Evolutionary conservation across 1,139 yeast genomes (phyloP).

Genomic region (Saccharomycopsis crataegensis): DNA sequence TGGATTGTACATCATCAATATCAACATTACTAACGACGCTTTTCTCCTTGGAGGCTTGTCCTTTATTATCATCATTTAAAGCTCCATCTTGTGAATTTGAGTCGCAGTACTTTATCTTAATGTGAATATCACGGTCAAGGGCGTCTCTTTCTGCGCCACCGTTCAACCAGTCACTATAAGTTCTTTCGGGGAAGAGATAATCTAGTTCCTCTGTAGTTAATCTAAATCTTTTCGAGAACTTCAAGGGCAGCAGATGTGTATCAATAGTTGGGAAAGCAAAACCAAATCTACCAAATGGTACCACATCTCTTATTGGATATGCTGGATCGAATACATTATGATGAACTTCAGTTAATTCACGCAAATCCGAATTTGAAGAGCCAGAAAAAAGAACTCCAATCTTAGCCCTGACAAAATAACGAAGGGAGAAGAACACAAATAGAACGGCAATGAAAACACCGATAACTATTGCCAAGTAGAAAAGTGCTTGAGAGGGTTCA

Average conservation of each 20-base stretch:
- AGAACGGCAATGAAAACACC: slow-evolving; percentile 50
- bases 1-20: neutral
- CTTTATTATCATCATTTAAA: neutral
- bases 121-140: slow-evolving; percentile 23
- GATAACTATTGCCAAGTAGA: slow-evolving; percentile 56
- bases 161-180: slow-evolving; percentile 54
- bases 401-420: slow-evolving; percentile 50
- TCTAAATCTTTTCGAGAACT: slow-evolving; percentile 37
- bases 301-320: neutral
- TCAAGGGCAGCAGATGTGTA: neutral
- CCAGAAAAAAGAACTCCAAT: slow-evolving; percentile 49
- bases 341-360: slow-evolving; percentile 19
- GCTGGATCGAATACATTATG: slow-evolving; percentile 2
- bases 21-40: neutral
- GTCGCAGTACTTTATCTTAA: slow-evolving; percentile 22
- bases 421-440: slow-evolving; percentile 49
- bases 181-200: slow-evolving; percentile 54
- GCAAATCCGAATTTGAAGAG: slow-evolving; percentile 26
- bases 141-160: slow-evolving; percentile 33
- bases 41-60: neutral
- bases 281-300: neutral
- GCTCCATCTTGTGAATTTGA: neutral
- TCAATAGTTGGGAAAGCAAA: neutral
- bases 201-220: slow-evolving; percentile 57
- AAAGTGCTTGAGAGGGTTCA: slow-evolving; percentile 50